Evolutionary conservation across 495 filamentous ascomycete species (phyloP), one percentile per base, ranked within the genome.

Genomic region (Achaetomiella virescens): DNA sequence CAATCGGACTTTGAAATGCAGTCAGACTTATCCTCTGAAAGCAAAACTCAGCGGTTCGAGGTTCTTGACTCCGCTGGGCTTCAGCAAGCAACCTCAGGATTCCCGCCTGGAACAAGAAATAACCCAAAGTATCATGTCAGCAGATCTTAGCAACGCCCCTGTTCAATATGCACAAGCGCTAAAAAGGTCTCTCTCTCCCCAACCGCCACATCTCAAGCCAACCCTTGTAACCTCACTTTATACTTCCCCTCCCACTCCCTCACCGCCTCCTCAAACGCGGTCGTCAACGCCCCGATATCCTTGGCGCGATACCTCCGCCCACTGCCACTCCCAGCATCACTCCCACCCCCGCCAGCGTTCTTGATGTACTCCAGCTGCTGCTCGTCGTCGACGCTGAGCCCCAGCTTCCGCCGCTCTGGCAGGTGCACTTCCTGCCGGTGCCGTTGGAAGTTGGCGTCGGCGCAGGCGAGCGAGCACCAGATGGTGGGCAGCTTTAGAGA

Each of bases 351-450:
- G 6, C 2, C 29, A 12, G 5, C 21, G 3, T 41, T 15, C 21
- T 21, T 41, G 14, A 64, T 50, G 21, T 67, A 67, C 50, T 66
- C 61, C 14, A 72, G 58, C 51, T 66, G 59, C 7, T n/a, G 7
- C 54, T 43, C 54, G 17, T 61, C 62, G 46, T 72, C 66, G 1
- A 64, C 57, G 6, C 58, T 57, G 6, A 63, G 45, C 6, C 58
- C 59, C 3, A 52, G 47, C 41, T 24, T 61, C 45, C 60, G 59
- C 17, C 73, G 63, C 46, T 48, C 54, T 5, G 64, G 67, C 37
- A 76, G 38, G 61, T 78, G 75, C 22, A 72, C 62, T 4, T 52
- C 50, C 36, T 73, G 69, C 18, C 73, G 72, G 52, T 78, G 76
- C 1, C 46, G 58, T 38, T 67, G 67, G 48, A 77, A 75, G 59